These are phyloP conservation scores for Cyberlindnera saturnus DNA, from an alignment of 805 yeast genomes.

Conservation along the genomic window DNA sequence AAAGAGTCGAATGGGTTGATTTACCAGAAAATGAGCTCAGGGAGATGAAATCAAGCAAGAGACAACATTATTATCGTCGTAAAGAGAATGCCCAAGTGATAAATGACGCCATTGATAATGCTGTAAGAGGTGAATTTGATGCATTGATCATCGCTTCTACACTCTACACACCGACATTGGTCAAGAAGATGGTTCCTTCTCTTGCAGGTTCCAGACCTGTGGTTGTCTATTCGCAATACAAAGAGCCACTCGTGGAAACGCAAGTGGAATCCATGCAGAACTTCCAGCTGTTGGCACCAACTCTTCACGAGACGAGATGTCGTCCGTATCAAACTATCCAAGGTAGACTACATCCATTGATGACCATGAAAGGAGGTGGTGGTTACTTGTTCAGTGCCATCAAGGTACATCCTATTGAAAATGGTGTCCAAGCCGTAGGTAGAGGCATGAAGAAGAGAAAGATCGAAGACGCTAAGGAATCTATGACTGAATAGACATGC, in stretches of 20 bases:
- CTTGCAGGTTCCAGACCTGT: conserved; percentile 85
- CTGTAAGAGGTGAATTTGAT: conserved; percentile 56
- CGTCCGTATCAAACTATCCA: conserved; percentile 89
- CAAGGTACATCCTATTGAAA: conserved; percentile 66
- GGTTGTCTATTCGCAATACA: conserved; percentile 74
- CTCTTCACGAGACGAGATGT: conserved; percentile 74
- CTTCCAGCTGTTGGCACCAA: conserved; percentile 72
- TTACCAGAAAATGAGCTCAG: conserved; percentile 46
- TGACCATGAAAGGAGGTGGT: conserved; percentile 92
- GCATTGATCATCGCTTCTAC: conserved; percentile 72
- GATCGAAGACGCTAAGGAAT: conserved; percentile 6
- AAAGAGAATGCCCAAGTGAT: conserved; percentile 48
- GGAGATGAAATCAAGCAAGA: conserved; percentile 52
- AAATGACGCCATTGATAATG: conserved; percentile 40
- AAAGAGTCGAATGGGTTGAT: conserved; percentile 39
- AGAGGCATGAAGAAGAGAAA: conserved; percentile 42
- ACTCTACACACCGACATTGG: conserved; percentile 57
- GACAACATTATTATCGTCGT: conserved; percentile 63
- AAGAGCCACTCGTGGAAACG: conserved; percentile 71
- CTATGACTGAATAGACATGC: neutral
- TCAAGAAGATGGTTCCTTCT: conserved; percentile 55
- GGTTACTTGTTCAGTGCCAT: conserved; percentile 81
- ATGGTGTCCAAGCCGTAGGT: conserved; percentile 64
- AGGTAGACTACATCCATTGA: conserved; percentile 89
- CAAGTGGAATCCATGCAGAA: conserved; percentile 66